These are phyloP conservation scores for Psilocybe cyanescens DNA, from an alignment of 768 basidiomycete genomes.

Conservation along the genomic window DNA sequence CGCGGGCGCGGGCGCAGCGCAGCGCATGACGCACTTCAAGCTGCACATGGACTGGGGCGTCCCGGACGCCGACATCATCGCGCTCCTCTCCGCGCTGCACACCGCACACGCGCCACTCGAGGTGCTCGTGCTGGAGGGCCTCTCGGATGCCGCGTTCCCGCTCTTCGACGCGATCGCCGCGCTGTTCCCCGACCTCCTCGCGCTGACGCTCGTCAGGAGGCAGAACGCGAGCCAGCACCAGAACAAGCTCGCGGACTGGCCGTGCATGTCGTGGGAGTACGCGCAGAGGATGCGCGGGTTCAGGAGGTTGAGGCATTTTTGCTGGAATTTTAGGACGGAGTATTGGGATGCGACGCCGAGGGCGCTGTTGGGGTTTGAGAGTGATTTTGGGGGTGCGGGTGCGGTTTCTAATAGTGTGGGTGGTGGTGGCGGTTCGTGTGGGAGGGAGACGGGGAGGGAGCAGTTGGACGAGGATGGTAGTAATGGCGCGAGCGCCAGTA, in stretches of 20 bases:
- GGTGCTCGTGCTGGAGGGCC: constrained; percentile 29
- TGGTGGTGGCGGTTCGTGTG: too few relatives aligned
- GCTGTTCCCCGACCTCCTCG: constrained; percentile 23
- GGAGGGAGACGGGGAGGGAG: too few relatives aligned
- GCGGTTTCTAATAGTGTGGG: too few relatives aligned
- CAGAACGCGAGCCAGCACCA: constrained; percentile 26
- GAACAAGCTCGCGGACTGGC: constrained; percentile 27
- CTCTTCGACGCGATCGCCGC: constrained; percentile 22
- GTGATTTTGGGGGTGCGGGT: constrained; percentile 10
- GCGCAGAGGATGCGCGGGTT: constrained; percentile 20
- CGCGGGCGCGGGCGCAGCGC: too few relatives aligned
- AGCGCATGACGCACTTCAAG: constrained; percentile 30
- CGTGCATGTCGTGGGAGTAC: constrained; percentile 29
- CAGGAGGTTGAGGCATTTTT: constrained; percentile 25
- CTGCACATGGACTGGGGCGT: constrained; percentile 27
- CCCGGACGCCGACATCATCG: constrained; percentile 19
- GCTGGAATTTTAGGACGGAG: constrained; percentile 31
- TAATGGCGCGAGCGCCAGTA: not conserved
- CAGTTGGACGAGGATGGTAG: not conserved
- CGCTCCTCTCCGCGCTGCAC: constrained; percentile 18
- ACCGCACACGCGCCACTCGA: constrained; percentile 20
- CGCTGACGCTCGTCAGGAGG: constrained; percentile 29
- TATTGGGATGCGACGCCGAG: constrained; percentile 28
- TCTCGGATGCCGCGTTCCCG: constrained; percentile 22
- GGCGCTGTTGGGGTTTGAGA: constrained; percentile 24